phyloP scores from a whole-genome alignment of 1,284 basidiomycete genomes.

The Thecaphora thlaspeos region DNA sequence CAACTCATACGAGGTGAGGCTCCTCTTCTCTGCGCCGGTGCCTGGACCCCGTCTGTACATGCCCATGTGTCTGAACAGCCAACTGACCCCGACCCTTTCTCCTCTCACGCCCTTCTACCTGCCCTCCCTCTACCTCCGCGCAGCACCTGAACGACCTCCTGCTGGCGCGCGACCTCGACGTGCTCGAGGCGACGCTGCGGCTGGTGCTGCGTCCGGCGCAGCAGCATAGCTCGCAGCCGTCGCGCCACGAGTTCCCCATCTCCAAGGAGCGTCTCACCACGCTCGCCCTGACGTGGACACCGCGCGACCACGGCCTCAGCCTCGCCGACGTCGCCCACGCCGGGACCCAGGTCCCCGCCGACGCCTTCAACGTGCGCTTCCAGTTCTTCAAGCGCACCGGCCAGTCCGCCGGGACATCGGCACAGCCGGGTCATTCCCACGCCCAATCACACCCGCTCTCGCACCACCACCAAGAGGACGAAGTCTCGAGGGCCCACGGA shows the following conservation, averaged over 20 bases:
- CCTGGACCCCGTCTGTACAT: constrained; percentile 1
- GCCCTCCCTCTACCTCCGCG: not conserved
- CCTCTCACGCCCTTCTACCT: constrained; percentile 20
- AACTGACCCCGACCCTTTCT: not conserved
- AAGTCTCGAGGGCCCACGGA: no score
- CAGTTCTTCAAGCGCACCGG: constrained; percentile 59
- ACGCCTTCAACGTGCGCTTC: constrained; percentile 58
- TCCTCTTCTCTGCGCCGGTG: not conserved
- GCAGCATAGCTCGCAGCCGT: constrained; percentile 70
- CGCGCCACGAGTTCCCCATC: constrained; percentile 45
- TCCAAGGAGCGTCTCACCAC: constrained; percentile 45
- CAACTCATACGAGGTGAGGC: constrained; percentile 88
- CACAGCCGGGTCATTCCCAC: constrained; percentile 6
- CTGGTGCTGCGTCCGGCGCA: constrained; percentile 88
- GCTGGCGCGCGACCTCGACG: constrained; percentile 82
- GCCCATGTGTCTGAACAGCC: constrained; percentile 2
- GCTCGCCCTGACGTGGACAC: constrained; percentile 51
- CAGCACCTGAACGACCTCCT: constrained; percentile 87
- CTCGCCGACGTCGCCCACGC: constrained; percentile 59
- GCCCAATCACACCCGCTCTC: constrained; percentile 11
- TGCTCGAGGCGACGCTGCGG: constrained; percentile 79
- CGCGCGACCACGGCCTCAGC: constrained; percentile 57
- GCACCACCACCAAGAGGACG: no score
- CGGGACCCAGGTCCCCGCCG: constrained; percentile 45
- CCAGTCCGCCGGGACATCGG: constrained; percentile 4